These are phyloP conservation scores for Quercus ilex DNA, from an alignment of 306 rosid species.

Conservation along the genomic window DNA sequence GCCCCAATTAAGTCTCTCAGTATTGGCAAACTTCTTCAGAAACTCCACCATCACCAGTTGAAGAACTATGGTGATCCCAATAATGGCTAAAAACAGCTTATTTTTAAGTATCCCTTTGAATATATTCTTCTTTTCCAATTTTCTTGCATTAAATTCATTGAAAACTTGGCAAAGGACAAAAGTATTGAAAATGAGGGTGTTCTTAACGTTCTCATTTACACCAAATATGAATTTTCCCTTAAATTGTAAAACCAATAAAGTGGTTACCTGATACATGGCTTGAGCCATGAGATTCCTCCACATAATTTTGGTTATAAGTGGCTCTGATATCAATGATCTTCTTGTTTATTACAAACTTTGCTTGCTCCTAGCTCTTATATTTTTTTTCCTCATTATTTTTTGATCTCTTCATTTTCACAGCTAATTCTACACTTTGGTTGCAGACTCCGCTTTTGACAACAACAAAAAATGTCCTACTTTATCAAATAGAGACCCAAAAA, in stretches of 20 bases:
- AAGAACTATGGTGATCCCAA: conserved; percentile 18
- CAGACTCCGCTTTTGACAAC: too few species aligned
- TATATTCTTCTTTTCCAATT: conserved; percentile 25
- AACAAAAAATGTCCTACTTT: too few species aligned
- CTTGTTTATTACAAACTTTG: too few species aligned
- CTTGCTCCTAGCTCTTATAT: too few species aligned
- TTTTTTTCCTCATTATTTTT: too few species aligned
- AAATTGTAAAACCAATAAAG: conserved; percentile 14
- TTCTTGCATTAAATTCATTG: conserved; percentile 28
- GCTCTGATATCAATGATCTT: background rate
- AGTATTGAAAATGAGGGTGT: conserved; percentile 26
- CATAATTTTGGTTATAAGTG: conserved; percentile 17
- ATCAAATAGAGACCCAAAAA: too few species aligned
- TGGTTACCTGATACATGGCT: conserved; percentile 22
- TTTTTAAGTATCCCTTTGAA: conserved; percentile 13
- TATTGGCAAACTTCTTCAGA: conserved; percentile 24
- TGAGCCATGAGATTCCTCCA: conserved; percentile 29
- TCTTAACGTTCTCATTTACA: conserved; percentile 14
- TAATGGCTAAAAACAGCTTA: conserved; percentile 19
- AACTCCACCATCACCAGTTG: conserved; percentile 26
- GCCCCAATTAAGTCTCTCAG: conserved; percentile 18
- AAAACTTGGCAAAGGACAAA: conserved; percentile 26
- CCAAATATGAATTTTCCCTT: conserved; percentile 20
- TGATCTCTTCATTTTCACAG: too few species aligned
- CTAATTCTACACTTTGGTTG: too few species aligned